Conservation (phyloP, 306 rosid species). For the Myrica gale region DNA sequence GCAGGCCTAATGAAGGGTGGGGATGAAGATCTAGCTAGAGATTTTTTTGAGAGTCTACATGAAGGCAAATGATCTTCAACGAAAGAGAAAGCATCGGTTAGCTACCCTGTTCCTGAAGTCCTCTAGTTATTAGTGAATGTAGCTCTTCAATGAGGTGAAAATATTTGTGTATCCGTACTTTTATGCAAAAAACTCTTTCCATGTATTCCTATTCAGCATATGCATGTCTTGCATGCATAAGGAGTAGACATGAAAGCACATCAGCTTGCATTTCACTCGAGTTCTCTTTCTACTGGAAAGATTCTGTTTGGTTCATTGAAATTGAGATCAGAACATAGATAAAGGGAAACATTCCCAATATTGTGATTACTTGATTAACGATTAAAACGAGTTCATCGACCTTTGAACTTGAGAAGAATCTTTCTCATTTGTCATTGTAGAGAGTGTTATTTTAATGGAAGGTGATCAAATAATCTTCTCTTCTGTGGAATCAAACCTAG, state of each 20-base stretch:
- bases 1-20: conserved; percentile 99
- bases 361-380: too few species aligned
- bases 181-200: not conserved
- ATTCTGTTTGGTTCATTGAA: not conserved
- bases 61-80: conserved; percentile 58
- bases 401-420: not conserved
- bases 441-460: not conserved
- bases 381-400: not conserved
- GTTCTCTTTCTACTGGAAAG: not conserved
- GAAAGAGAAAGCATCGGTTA: conserved; percentile 75
- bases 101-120: not conserved
- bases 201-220: not conserved
- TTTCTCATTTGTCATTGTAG: not conserved
- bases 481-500: not conserved
- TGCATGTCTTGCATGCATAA: not conserved
- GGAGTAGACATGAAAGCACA: not conserved
- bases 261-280: conserved; percentile 1
- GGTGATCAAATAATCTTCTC: not conserved
- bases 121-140: not conserved
- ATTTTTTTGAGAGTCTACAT: conserved; percentile 77
- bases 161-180: not conserved
- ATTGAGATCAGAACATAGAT: not conserved
- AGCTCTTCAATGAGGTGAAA: not conserved
- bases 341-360: not conserved
- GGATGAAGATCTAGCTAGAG: conserved; percentile 82